These are phyloP conservation scores for Kwoniella botswanensis DNA, from an alignment of 768 basidiomycete genomes.

Conservation along the genomic window DNA sequence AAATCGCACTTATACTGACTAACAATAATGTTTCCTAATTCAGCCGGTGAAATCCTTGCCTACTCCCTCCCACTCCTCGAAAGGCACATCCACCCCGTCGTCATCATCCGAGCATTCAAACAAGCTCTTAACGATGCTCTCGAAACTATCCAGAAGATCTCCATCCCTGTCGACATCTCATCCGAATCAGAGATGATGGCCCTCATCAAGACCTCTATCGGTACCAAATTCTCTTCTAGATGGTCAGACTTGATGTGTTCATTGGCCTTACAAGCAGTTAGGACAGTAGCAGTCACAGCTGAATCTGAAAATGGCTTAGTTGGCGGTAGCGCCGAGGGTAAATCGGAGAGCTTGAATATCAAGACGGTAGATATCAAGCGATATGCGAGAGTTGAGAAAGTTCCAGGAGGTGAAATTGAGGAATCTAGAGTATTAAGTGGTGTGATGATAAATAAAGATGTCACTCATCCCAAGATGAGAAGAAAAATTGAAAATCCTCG, in stretches of 20 bases:
- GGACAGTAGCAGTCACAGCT: slow-evolving; percentile 73
- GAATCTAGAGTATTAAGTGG: slow-evolving; percentile 83
- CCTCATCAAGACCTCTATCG: slow-evolving; percentile 97
- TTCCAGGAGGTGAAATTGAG: slow-evolving; percentile 97
- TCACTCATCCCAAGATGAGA: slow-evolving; percentile 96
- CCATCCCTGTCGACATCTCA: slow-evolving; percentile 82
- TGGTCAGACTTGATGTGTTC: slow-evolving; percentile 98
- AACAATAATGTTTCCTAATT: not conserved
- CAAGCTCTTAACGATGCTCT: slow-evolving; percentile 92
- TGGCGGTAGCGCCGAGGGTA: slow-evolving; percentile 20
- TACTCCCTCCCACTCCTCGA: slow-evolving; percentile 91
- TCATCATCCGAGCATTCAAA: slow-evolving; percentile 98
- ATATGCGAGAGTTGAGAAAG: slow-evolving; percentile 95
- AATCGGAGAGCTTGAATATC: slow-evolving; percentile 56
- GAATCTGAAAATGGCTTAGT: slow-evolving; percentile 63
- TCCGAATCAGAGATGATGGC: slow-evolving; percentile 91
- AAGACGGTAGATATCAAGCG: slow-evolving; percentile 97
- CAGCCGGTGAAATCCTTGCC: slow-evolving; percentile 95
- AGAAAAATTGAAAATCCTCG: slow-evolving; percentile 86
- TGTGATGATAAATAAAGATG: slow-evolving; percentile 98
- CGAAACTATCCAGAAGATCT: slow-evolving; percentile 82
- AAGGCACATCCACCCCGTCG: slow-evolving; percentile 96
- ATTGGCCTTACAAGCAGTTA: slow-evolving; percentile 89
- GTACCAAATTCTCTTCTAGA: slow-evolving; percentile 93
- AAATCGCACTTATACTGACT: not conserved